phyloP scores from a whole-genome alignment of 305 asterid species.

The Fraxinus latifolia region DNA sequence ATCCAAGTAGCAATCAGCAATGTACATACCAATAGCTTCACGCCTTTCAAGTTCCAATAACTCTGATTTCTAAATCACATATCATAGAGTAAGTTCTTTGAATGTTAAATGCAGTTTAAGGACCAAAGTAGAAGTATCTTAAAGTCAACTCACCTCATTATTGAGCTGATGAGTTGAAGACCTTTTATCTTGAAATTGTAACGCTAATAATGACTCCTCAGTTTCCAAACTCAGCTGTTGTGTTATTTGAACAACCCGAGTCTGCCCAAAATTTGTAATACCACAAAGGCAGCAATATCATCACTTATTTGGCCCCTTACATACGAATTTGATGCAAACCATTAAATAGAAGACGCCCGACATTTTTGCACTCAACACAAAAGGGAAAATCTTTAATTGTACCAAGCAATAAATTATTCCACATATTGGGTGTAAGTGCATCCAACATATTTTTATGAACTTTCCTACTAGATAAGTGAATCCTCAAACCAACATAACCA shows the following conservation, averaged over 20 bases:
- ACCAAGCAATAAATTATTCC: conserved; percentile 31
- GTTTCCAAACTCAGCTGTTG: conserved; percentile 61
- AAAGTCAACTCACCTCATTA: conserved; percentile 47
- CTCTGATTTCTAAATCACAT: conserved; percentile 45
- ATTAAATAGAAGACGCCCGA: conserved; percentile 48
- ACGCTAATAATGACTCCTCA: conserved; percentile 38
- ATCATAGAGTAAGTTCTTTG: conserved; percentile 20
- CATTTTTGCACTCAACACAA: conserved; percentile 45
- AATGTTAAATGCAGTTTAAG: conserved; percentile 20
- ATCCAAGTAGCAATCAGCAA: conserved; percentile 6
- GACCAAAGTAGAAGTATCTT: conserved; percentile 17
- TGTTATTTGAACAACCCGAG: conserved; percentile 78
- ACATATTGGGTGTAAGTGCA: conserved; percentile 27
- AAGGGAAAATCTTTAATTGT: conserved; percentile 40
- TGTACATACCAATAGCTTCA: conserved; percentile 72
- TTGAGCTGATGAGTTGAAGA: conserved; percentile 48
- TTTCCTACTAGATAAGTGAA: conserved; percentile 23
- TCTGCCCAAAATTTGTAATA: conserved; percentile 80
- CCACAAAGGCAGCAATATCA: conserved; percentile 65
- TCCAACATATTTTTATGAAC: conserved; percentile 27
- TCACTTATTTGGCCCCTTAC: conserved; percentile 62
- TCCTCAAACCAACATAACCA: conserved; percentile 6
- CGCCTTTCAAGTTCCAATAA: conserved; percentile 73
- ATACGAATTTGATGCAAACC: conserved; percentile 50
- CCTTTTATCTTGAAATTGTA: conserved; percentile 36